phyloP scores from a whole-genome alignment of 345 rosid species.

The Syzygium grande region DNA sequence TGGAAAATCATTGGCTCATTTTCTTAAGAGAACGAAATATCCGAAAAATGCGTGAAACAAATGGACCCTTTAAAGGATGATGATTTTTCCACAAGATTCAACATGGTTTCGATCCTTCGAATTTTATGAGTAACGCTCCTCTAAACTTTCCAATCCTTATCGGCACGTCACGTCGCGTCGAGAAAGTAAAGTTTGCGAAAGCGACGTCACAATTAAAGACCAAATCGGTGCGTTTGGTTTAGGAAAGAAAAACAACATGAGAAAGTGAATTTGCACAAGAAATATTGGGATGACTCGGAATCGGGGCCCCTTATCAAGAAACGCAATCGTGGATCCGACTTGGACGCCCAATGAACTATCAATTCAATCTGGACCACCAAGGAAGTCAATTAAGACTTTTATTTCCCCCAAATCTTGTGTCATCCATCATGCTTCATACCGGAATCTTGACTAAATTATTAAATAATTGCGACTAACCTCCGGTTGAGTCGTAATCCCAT shows the following conservation, averaged over 20 bases:
- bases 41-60: too few species aligned
- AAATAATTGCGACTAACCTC: background rate
- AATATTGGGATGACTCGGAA: background rate
- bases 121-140: background rate
- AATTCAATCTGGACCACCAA: background rate
- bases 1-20: too few species aligned
- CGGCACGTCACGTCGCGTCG: too few species aligned
- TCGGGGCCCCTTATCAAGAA: background rate
- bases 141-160: too few species aligned
- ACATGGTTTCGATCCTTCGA: too few species aligned
- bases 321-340: background rate
- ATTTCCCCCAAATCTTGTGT: background rate
- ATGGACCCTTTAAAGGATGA: too few species aligned
- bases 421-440: background rate
- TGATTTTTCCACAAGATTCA: too few species aligned
- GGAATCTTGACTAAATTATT: background rate
- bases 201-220: background rate
- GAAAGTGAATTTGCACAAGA: background rate
- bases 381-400: background rate
- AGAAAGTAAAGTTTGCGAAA: background rate
- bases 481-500: background rate
- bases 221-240: background rate
- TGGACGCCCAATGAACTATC: background rate
- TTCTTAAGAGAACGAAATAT: fast-evolving
- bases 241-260: background rate